Conservation (phyloP, 1,284 basidiomycete genomes). For the Somion occarium region DNA sequence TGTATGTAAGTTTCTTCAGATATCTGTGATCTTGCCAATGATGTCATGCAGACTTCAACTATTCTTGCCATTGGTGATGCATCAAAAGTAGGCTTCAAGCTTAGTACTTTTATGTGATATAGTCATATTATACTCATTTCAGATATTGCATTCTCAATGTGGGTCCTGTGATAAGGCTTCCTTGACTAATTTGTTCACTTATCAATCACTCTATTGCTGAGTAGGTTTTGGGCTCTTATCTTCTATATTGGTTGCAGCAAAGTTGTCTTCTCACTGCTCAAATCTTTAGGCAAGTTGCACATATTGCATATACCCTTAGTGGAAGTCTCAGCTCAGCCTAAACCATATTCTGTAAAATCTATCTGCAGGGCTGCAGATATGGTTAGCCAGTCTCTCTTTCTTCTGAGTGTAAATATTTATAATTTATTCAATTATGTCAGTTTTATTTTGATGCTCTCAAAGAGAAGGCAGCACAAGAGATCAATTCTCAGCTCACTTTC, state of each 20-base stretch:
- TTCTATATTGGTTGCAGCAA: constrained; percentile 18
- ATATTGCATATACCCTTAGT: neutral
- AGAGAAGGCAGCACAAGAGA: constrained; percentile 7
- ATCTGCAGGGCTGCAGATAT: constrained; percentile 14
- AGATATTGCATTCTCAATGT: constrained; percentile 20
- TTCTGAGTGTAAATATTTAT: neutral
- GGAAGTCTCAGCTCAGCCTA: neutral
- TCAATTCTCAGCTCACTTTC: constrained; percentile 11
- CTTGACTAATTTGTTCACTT: neutral
- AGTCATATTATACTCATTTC: constrained; percentile 14
- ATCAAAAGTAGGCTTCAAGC: neutral
- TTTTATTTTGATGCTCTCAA: constrained; percentile 15
- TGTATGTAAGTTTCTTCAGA: neutral
- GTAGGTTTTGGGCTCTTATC: constrained; percentile 19
- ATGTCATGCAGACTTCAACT: neutral
- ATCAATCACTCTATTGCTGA: neutral
- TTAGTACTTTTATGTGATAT: neutral
- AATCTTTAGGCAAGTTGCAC: constrained; percentile 8
- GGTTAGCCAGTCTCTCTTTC: constrained; percentile 5
- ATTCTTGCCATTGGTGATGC: neutral
- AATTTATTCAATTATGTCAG: neutral
- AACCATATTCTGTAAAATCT: constrained; percentile 13
- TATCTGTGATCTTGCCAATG: neutral
- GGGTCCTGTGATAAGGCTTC: constrained; percentile 1
- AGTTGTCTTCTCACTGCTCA: constrained; percentile 19